Evolutionary conservation across 371 early-diverging fungal species (phyloP), one percentile per base, ranked within the genome.

Genomic region (Mucor irregularis): DNA sequence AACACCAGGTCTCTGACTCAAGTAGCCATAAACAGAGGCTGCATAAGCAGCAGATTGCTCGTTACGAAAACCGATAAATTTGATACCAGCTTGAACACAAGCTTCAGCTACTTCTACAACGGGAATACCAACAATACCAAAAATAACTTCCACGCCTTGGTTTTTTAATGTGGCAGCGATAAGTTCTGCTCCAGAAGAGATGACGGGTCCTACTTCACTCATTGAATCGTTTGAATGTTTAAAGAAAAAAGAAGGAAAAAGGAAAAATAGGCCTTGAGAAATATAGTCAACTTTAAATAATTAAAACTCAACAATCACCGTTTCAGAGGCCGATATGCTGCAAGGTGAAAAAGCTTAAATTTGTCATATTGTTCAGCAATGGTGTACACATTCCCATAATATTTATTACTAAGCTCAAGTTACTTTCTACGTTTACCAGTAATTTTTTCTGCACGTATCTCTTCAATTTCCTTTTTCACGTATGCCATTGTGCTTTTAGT

Each of bases 81-180:
- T 69, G 28, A 92, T 88, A 34, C 92, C 92, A 40, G 74, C 80
- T n/a, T 78, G 74, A 40, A 78, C 77, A 58, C 84, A 82, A n/a
- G 90, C 90, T 35, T 90, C 88, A 53, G 88, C 89, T 10, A 88
- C 64, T 55, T 87, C 86, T 38, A 91, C 81, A 1, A 91, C 87
- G 10, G 92, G 92, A 55, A 90, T 90, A 21, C 92, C 92, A n/a
- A 92, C 92, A 55, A 92, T 87, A 29, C 92, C 92, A 71, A 92
- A 92, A 4, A 90, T 75, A 0, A 88, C 85, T 21, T 65, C 52
- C 26, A 91, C 88, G 22, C 84, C 87, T 52, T 83, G 87, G 3
- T 56, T 63, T 55, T 84, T 83, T 31, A 91, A 72, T 6, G 81
- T 60, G 7, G 51, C 47, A 4, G 91, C 91, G 37, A 89, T 74